Percentiles rank a stretch among this genome's conserved stretches.
Conservation (phyloP, 352 stramenopile genomes). For the Globisporangium carolinianum region DNA sequence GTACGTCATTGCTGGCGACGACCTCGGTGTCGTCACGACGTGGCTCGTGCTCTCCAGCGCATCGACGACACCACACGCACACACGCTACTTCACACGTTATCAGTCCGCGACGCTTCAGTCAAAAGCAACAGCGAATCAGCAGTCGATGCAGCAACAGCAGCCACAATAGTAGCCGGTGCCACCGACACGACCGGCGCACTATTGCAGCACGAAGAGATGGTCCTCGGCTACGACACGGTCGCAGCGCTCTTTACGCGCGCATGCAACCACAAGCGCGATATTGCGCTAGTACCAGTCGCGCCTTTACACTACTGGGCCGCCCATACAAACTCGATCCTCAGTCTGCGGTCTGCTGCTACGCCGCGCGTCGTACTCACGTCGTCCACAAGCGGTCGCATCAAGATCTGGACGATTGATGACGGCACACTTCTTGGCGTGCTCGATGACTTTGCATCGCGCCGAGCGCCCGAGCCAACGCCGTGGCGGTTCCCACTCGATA, state of each 20-base stretch:
- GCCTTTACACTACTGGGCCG: too few relatives aligned
- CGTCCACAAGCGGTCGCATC: constrained; percentile 42
- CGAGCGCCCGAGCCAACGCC: constrained; percentile 30
- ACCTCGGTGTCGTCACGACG: constrained; percentile 29
- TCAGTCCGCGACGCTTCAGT: neutral
- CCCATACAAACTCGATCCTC: too few relatives aligned
- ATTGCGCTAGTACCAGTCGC: too few relatives aligned
- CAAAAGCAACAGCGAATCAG: constrained; percentile 2
- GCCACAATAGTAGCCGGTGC: neutral
- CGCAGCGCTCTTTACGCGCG: constrained; percentile 38
- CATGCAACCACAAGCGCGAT: constrained; percentile 5
- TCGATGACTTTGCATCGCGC: constrained; percentile 66
- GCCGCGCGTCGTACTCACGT: constrained; percentile 37
- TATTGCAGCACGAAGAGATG: constrained; percentile 56
- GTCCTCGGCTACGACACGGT: constrained; percentile 44
- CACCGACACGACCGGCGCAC: neutral
- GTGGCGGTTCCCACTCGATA: constrained; percentile 59
- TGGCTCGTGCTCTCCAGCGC: constrained; percentile 21
- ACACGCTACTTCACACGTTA: neutral
- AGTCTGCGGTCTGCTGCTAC: neutral
- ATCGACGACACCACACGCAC: neutral
- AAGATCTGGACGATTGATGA: constrained; percentile 42
- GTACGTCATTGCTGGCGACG: constrained; percentile 36
- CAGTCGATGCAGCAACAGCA: too few relatives aligned
- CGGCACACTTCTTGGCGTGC: constrained; percentile 31